phyloP scores from a whole-genome alignment of 2,329 filamentous ascomycete genomes.

The Xylaria sp. region DNA sequence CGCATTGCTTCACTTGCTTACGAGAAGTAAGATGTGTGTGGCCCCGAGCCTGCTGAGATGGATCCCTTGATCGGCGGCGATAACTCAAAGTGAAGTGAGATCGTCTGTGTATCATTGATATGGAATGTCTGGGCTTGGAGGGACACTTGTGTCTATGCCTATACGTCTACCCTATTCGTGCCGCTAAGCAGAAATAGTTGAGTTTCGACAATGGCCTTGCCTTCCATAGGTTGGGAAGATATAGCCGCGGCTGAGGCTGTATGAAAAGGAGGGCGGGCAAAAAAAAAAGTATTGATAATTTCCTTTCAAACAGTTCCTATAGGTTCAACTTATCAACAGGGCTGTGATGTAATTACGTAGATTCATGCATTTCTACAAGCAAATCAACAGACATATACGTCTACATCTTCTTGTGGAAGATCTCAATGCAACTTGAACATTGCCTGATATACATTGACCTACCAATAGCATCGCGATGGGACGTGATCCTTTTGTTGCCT shows the following conservation, averaged over 20 bases:
- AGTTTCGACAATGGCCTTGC: not conserved
- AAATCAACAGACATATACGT: not conserved
- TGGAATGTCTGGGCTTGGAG: not conserved
- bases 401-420: not conserved
- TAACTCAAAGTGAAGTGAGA: not conserved
- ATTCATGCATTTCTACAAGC: not conserved
- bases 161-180: not conserved
- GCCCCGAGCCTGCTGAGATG: not conserved
- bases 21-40: not conserved
- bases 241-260: not conserved
- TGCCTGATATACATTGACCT: not conserved
- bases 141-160: not conserved
- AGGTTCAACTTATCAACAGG: not conserved
- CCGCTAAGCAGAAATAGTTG: not conserved
- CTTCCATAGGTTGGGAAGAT: not conserved
- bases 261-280: not conserved
- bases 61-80: not conserved
- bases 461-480: not conserved
- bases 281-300: not conserved
- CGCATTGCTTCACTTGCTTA: not conserved
- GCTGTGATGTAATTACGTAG: not conserved
- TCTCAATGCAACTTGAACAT: not conserved
- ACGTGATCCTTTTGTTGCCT: constrained; percentile 13
- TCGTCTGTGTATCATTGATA: not conserved
- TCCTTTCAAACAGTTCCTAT: not conserved